Evolutionary conservation across 768 basidiomycete genomes (phyloP), one percentile per base, ranked within the genome.

Genomic region (Pisolithus microcarpus): DNA sequence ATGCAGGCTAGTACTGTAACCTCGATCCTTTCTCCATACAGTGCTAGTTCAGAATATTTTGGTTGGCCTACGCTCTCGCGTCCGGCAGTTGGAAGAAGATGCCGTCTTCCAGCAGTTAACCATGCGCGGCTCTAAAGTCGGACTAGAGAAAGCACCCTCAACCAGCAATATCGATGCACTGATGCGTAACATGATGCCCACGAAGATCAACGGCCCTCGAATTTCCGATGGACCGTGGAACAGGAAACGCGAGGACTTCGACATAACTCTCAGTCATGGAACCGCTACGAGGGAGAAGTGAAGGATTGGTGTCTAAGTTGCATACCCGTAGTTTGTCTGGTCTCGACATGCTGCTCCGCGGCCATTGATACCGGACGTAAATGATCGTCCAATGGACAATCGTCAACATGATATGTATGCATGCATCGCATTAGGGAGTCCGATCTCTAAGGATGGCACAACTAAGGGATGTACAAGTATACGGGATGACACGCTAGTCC

Each of bases 81-180:
- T 77, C 19, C 66, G 64, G 39, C 57, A 66, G 23, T 56, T 77
- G n/a, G 72, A 76, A 46, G 72, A 75, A 43, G 69, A 78, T 51
- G 73, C 74, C 43, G 59, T 65, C 34, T 66, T 76, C 46, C 75
- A 74, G 50, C 70, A 69, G 38, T 64, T 64, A 34, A 57, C 71
- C 30, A 64, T 69, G 44, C 66, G 64, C 40, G 67, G 69, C 31
- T 68, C 72, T 7, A 67, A 60, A 43, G 64, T 72, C 24, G 62
- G 63, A 23, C 58, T 64, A 37, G 72, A 72, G 31, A 65, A 58
- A 11, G 56, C 64, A 13, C 69, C 73, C 4, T 70, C 68, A 10
- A 60, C 70, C 16, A 56, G 64, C 38, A 66, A 71, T 47, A 57
- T 77, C 42, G 72, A 74, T 52, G 58, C 51, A 7, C 63, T 77